Evolutionary conservation across 768 basidiomycete species (phyloP).

Genomic region (Amylocystis lapponica): DNA sequence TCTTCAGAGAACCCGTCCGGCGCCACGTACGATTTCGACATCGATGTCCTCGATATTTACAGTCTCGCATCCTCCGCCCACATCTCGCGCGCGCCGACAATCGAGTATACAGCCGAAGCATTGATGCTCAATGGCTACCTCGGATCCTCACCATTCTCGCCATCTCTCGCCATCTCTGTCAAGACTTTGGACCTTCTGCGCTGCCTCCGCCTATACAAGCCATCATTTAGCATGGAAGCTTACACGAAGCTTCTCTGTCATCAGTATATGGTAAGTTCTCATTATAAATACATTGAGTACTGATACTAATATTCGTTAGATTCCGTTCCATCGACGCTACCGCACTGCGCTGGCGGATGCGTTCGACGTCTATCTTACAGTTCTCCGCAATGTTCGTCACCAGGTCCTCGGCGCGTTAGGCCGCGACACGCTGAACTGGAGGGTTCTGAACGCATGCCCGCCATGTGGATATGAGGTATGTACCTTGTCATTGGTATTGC

Average conservation of each 20-base stretch:
- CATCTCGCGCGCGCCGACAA: neutral
- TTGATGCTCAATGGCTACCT: slow-evolving; percentile 7
- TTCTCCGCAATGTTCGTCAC: slow-evolving; percentile 15
- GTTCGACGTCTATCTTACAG: slow-evolving; percentile 31
- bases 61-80: neutral
- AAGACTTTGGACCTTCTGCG: slow-evolving; percentile 12
- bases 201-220: slow-evolving; percentile 5
- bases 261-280: slow-evolving; percentile 11
- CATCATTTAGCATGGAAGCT: slow-evolving; percentile 15
- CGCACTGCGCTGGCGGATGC: slow-evolving; percentile 24
- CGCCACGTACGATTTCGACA: slow-evolving; percentile 1
- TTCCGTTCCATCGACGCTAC: slow-evolving; percentile 19
- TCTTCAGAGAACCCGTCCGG: neutral
- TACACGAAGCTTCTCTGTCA: slow-evolving; percentile 13
- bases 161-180: slow-evolving; percentile 9
- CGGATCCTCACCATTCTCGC: neutral
- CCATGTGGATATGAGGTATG: slow-evolving; percentile 32
- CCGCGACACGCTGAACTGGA: slow-evolving; percentile 26
- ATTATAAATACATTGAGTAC: neutral
- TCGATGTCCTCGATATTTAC: slow-evolving; percentile 6
- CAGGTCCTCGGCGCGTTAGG: slow-evolving; percentile 21
- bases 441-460: slow-evolving; percentile 28
- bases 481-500: no score
- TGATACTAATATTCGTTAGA: slow-evolving; percentile 9
- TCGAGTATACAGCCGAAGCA: neutral